Evolutionary conservation across 495 filamentous ascomycete species (phyloP).

Genomic region (Penicillium dipodomyicola): DNA sequence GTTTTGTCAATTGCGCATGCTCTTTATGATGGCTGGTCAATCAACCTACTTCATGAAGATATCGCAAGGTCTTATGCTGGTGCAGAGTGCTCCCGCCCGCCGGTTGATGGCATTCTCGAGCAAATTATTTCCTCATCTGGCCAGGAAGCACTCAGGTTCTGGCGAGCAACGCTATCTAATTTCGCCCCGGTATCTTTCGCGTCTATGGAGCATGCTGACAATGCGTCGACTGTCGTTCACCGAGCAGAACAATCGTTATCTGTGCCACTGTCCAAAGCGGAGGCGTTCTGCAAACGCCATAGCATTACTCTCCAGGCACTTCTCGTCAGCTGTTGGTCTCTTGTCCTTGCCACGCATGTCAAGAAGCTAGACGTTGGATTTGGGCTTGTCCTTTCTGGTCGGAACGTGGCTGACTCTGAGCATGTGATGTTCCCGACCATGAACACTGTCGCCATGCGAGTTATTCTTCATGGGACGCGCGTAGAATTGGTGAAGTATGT

Average conservation of each 20-base stretch:
- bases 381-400: conserved; percentile 69
- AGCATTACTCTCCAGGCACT: conserved; percentile 74
- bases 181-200: conserved; percentile 27
- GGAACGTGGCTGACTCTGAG: conserved; percentile 66
- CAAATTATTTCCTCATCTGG: conserved; percentile 28
- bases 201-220: conserved; percentile 15
- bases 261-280: conserved; percentile 36
- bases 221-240: conserved; percentile 29
- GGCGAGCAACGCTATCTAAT: conserved; percentile 35
- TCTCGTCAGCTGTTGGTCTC: conserved; percentile 65
- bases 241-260: conserved; percentile 32
- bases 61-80: conserved; percentile 44
- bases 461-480: conserved; percentile 38
- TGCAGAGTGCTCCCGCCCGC: conserved; percentile 19
- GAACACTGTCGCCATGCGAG: conserved; percentile 73
- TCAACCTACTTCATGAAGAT: conserved; percentile 63
- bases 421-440: conserved; percentile 79
- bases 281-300: conserved; percentile 50
- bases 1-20: conserved; percentile 67
- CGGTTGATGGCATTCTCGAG: conserved; percentile 32
- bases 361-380: conserved; percentile 67
- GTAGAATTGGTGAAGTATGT: conserved; percentile 40
- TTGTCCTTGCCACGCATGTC: conserved; percentile 59
- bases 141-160: conserved; percentile 34
- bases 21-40: conserved; percentile 82